phyloP scores from a whole-genome alignment of 352 stramenopile species.

The Blastocystis sp. region DNA sequence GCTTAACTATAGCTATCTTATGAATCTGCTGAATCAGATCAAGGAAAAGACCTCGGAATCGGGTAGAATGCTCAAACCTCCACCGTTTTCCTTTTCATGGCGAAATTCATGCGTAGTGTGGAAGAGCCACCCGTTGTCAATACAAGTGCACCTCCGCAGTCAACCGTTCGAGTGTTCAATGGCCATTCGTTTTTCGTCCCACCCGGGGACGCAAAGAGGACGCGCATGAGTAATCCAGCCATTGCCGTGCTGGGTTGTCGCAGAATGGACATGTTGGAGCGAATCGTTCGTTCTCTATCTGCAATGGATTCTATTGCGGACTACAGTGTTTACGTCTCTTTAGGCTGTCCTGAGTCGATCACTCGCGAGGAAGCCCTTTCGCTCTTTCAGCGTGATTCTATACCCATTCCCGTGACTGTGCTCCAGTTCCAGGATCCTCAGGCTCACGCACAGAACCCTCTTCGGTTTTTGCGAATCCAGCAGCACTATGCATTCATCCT shows the following conservation, averaged over 20 bases:
- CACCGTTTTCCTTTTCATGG: no score
- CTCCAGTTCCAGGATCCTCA: constrained; percentile 34
- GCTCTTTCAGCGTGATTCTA: not conserved
- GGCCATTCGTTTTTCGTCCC: not conserved
- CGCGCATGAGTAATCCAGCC: not conserved
- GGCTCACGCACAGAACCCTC: not conserved
- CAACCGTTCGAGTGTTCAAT: not conserved
- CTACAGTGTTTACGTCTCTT: constrained; percentile 40
- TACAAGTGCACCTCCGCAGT: no score
- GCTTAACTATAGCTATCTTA: no score
- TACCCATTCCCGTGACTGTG: not conserved
- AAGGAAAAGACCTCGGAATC: no score
- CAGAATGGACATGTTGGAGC: not conserved
- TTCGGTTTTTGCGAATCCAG: constrained; percentile 49
- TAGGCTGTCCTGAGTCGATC: constrained; percentile 36
- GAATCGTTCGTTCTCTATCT: not conserved
- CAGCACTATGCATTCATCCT: constrained; percentile 46
- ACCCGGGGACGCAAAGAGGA: not conserved
- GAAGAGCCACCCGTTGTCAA: no score
- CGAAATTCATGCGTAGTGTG: no score
- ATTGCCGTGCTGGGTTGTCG: constrained; percentile 50
- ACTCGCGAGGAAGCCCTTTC: not conserved
- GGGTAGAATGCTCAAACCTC: no score
- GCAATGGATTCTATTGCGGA: not conserved
- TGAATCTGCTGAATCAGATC: no score